Conservation (phyloP, 495 filamentous ascomycete genomes). For the Cryomyces antarcticus region DNA sequence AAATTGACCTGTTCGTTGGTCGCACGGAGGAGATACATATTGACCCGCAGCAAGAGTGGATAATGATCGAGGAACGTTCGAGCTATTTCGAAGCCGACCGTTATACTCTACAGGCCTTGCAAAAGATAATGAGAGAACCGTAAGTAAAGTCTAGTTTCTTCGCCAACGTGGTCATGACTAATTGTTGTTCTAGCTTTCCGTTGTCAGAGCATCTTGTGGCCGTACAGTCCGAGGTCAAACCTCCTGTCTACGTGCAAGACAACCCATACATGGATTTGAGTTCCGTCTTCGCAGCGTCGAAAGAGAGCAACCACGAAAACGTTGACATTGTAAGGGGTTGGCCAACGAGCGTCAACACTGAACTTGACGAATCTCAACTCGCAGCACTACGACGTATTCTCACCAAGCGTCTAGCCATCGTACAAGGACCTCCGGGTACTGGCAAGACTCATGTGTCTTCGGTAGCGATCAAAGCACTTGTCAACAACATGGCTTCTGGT, state of each 20-base stretch:
- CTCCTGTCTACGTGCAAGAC: conserved; percentile 28
- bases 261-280: conserved; percentile 28
- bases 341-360: conserved; percentile 23
- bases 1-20: conserved; percentile 60
- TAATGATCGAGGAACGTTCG: conserved; percentile 56
- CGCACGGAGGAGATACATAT: conserved; percentile 36
- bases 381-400: conserved; percentile 48
- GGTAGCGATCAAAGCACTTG: conserved; percentile 43
- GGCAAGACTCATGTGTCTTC: conserved; percentile 73
- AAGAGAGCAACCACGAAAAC: conserved; percentile 10
- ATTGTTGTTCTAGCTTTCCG: conserved; percentile 24
- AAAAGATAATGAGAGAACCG: conserved; percentile 42
- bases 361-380: conserved; percentile 50
- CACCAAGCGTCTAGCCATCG: conserved; percentile 50
- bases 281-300: conserved; percentile 18
- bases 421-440: conserved; percentile 85
- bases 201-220: conserved; percentile 39
- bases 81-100: conserved; percentile 59
- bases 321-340: conserved; percentile 29
- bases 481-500: conserved; percentile 34
- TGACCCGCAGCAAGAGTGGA: conserved; percentile 47
- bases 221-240: conserved; percentile 23
- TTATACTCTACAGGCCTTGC: conserved; percentile 52
- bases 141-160: conserved; percentile 16
- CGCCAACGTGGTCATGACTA: conserved; percentile 3